Conservation (phyloP, 2,329 filamentous ascomycete genomes). For the Trichoderma sp. region DNA sequence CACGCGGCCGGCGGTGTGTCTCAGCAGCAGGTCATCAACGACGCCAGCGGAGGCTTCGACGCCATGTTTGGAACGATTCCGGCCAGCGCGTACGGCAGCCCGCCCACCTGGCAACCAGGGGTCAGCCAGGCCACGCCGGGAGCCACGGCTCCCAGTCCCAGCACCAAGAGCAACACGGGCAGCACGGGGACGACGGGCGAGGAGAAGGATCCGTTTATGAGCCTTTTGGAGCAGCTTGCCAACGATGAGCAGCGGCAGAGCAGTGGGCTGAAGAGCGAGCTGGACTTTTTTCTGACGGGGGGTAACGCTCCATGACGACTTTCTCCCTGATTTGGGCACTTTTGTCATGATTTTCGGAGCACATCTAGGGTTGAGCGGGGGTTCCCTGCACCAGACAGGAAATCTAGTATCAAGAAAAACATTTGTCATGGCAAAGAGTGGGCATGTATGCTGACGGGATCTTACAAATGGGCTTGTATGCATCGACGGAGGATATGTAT, state of each 20-base stretch:
- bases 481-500: not conserved
- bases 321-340: not conserved
- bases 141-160: conserved; percentile 45
- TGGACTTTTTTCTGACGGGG: conserved; percentile 71
- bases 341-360: not conserved
- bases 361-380: not conserved
- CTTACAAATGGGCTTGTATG: not conserved
- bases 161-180: conserved; percentile 52
- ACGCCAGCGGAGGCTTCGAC: conserved; percentile 50
- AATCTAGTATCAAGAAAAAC: not conserved
- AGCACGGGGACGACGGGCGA: conserved; percentile 53
- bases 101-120: conserved; percentile 54
- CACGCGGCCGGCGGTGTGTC: not conserved
- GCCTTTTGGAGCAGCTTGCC: conserved; percentile 76
- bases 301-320: conserved; percentile 7
- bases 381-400: not conserved
- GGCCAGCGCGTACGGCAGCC: conserved; percentile 56
- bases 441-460: not conserved
- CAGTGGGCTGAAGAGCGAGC: conserved; percentile 68
- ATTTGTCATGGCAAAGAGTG: not conserved
- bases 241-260: conserved; percentile 70
- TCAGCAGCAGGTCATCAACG: conserved; percentile 35
- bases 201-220: conserved; percentile 81
- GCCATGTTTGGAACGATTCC: conserved; percentile 62
- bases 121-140: conserved; percentile 29